Conservation (phyloP, 495 filamentous ascomycete species). For the Massariosphaeria phaeospora region DNA sequence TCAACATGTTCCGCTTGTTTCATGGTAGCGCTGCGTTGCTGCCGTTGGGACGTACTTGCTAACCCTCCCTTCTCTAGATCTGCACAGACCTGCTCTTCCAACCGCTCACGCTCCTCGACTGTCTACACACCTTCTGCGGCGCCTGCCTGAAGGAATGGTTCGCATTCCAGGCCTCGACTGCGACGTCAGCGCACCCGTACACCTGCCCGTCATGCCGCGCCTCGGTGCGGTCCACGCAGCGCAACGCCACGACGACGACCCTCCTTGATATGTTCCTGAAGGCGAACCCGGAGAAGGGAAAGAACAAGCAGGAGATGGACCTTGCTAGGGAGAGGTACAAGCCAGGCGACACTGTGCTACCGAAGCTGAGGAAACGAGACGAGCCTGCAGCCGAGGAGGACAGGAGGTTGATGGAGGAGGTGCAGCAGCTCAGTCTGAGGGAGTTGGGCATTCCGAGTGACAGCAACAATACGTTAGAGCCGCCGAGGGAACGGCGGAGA, state of each 20-base stretch:
- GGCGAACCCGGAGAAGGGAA: conserved; percentile 66
- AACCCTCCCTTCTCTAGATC: conserved; percentile 63
- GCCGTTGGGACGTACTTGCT: conserved; percentile 21
- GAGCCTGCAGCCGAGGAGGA: conserved; percentile 59
- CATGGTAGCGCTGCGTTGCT: neutral
- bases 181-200: conserved; percentile 53
- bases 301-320: conserved; percentile 61
- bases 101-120: conserved; percentile 92
- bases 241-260: conserved; percentile 78
- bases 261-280: conserved; percentile 74
- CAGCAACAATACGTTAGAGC: conserved; percentile 9
- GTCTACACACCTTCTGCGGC: conserved; percentile 94
- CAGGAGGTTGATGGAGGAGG: conserved; percentile 61
- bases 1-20: neutral
- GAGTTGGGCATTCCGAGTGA: conserved; percentile 51
- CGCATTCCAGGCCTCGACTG: conserved; percentile 54
- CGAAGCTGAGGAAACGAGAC: conserved; percentile 49
- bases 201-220: conserved; percentile 94
- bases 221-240: conserved; percentile 70
- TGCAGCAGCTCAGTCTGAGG: conserved; percentile 64
- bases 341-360: conserved; percentile 71
- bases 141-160: conserved; percentile 96
- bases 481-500: conserved; percentile 44
- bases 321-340: conserved; percentile 67
- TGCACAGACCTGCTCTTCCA: conserved; percentile 95